Percentiles rank a stretch among this genome's conserved stretches.
Evolutionary conservation across 305 asterid genomes (phyloP).

Genomic region (Ajuga reptans): DNA sequence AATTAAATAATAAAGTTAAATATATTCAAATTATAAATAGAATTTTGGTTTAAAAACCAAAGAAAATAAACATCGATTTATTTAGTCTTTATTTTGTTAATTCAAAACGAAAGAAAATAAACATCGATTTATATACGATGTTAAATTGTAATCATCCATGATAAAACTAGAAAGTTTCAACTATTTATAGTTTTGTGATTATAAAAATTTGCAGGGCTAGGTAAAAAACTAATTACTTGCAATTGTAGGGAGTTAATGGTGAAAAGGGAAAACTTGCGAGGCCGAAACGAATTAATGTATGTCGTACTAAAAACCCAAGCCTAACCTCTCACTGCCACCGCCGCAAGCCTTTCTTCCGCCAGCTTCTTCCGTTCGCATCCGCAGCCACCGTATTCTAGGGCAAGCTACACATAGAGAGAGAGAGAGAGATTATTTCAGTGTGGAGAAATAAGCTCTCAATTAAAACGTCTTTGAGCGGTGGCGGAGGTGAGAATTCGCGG

Average conservation of each 20-base stretch:
- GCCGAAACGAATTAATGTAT: background rate
- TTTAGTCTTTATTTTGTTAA: too few relatives aligned
- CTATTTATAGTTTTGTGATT: background rate
- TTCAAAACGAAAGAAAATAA: too few relatives aligned
- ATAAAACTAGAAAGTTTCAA: too few relatives aligned
- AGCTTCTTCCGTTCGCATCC: background rate
- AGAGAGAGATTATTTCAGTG: background rate
- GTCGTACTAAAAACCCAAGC: background rate
- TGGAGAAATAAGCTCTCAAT: background rate
- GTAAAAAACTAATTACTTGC: background rate
- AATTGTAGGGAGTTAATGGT: background rate
- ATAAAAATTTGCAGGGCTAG: background rate
- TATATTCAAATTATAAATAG: too few relatives aligned
- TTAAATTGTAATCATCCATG: too few relatives aligned
- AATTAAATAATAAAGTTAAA: too few relatives aligned
- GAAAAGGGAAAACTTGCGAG: background rate
- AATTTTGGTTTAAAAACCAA: too few relatives aligned
- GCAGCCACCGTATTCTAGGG: conserved; percentile 4
- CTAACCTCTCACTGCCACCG: background rate
- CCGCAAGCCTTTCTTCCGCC: conserved; percentile 15
- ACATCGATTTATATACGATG: too few relatives aligned
- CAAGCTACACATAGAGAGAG: background rate
- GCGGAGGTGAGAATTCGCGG: background rate
- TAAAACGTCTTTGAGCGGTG: background rate
- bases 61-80: too few relatives aligned